Evolutionary conservation across 768 basidiomycete genomes (phyloP), one percentile per base, ranked within the genome.

Genomic region (Lentinula boryana): DNA sequence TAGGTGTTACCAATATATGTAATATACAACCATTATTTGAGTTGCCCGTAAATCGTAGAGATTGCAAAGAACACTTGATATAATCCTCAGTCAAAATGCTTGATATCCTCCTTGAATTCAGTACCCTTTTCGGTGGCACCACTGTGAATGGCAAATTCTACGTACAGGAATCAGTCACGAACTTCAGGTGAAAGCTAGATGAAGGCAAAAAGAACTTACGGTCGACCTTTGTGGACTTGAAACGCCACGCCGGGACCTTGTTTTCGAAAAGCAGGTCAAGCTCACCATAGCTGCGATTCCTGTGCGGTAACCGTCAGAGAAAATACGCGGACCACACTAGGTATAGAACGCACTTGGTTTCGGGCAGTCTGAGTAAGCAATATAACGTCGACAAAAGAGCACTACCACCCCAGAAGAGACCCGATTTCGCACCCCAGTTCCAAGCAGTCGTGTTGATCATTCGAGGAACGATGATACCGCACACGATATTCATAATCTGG

Each of bases 401-500:
- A 38, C 53, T 55, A 5, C 61, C 66, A 18, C 60, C 62, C 67
- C 67, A 68, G 48, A 68, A 68, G 16, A 67, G 41, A 23, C 67
- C 67, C 40, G 58, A 53, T 60, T 68, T 68, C 1, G 64, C 61
- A 23, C 67, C 67, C 67, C 67, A 68, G 36, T 67, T 64, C 67
- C 67, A 68, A 43, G 67, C 64, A 1, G 62, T 62, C 13, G 66
- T 63, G 48, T 63, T 66, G 23, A 68, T 60, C 68, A 68, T 68
- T 10, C 64, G 46, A 36, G 68, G 67, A 15, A 65, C 64, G 38
- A 64, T 65, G 52, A 64, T 66, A 44, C 65, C 65, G 48, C 63
- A 65, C 32, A 68, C 54, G 51, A 66, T 68, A 38, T 66, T 66
- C 57, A 64, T 64, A 4, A 63, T 33, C 41, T 66, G 64, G 53